A percentile compares a stretch with the other conserved stretches of the same genome.
These are phyloP conservation scores for Pestalotiopsis sp. DNA, from an alignment of 2,329 filamentous ascomycete species.

Conservation along the genomic window DNA sequence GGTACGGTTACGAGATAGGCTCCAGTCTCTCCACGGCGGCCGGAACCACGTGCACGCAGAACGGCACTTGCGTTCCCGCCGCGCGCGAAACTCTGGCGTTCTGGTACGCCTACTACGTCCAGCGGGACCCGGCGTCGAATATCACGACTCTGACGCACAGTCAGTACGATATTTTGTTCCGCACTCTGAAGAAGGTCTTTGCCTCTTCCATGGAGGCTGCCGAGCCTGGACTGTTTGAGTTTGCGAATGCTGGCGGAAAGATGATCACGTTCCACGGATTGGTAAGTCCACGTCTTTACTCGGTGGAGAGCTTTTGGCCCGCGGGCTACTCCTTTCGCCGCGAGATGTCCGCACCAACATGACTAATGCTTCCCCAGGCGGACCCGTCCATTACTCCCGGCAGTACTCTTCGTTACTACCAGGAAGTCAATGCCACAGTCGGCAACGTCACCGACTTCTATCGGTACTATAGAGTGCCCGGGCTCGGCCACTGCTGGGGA, in stretches of 20 bases:
- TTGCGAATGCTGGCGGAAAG: not conserved
- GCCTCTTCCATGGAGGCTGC: not conserved
- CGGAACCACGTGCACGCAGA: not conserved
- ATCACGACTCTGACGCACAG: not conserved
- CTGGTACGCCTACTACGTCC: not conserved
- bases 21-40: slow-evolving; percentile 2
- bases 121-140: not conserved
- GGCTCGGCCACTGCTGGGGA: not conserved
- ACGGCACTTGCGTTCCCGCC: slow-evolving; percentile 9
- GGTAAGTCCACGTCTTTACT: not conserved
- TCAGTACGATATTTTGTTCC: not conserved
- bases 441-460: not conserved
- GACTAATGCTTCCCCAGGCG: not conserved
- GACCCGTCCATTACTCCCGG: slow-evolving; percentile 16
- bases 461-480: not conserved
- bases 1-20: slow-evolving; percentile 1
- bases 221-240: slow-evolving; percentile 1
- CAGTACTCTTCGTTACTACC: not conserved
- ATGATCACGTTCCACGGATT: slow-evolving; percentile 4
- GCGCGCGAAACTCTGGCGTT: not conserved
- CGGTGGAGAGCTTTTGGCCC: too few species aligned
- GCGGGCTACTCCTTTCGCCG: not conserved
- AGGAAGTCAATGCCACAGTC: slow-evolving; percentile 5
- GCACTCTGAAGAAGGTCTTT: not conserved
- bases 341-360: not conserved